A percentile compares a stretch with the other conserved stretches of the same genome.
Evolutionary conservation across 2,329 filamentous ascomycete species (phyloP).

Genomic region (Scedosporium boydii): DNA sequence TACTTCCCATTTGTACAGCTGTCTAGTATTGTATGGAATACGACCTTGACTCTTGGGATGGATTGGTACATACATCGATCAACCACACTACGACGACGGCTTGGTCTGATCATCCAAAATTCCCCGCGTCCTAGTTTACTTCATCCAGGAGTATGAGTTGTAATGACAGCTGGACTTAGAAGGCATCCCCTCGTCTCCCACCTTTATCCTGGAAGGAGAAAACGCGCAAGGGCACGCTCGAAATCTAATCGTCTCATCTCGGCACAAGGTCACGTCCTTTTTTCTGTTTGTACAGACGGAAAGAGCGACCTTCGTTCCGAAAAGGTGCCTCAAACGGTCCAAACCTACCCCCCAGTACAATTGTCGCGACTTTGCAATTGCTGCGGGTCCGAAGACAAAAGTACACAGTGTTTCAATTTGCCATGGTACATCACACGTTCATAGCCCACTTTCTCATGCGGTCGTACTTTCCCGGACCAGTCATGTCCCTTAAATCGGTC

Average conservation of each 20-base stretch:
- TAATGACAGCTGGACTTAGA: background rate
- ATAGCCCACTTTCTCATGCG: conserved; percentile 2
- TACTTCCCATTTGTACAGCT: too few relatives aligned
- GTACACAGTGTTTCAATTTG: background rate
- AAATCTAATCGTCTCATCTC: background rate
- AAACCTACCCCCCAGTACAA: background rate
- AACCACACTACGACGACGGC: background rate
- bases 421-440: background rate
- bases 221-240: background rate
- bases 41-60: background rate
- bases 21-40: background rate
- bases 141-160: background rate
- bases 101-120: background rate
- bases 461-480: conserved; percentile 2
- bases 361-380: background rate
- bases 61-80: background rate
- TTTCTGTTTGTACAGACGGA: background rate
- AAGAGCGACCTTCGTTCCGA: background rate
- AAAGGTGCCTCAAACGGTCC: background rate
- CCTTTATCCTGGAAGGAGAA: background rate
- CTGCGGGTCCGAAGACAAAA: background rate
- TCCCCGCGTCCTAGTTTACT: background rate
- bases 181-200: background rate
- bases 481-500: background rate
- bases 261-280: background rate